Percentiles rank a stretch among this genome's conserved stretches.
phyloP scores from a whole-genome alignment of 202 grass and related monocot genomes.

The Schoenoplectus tabernaemontani region DNA sequence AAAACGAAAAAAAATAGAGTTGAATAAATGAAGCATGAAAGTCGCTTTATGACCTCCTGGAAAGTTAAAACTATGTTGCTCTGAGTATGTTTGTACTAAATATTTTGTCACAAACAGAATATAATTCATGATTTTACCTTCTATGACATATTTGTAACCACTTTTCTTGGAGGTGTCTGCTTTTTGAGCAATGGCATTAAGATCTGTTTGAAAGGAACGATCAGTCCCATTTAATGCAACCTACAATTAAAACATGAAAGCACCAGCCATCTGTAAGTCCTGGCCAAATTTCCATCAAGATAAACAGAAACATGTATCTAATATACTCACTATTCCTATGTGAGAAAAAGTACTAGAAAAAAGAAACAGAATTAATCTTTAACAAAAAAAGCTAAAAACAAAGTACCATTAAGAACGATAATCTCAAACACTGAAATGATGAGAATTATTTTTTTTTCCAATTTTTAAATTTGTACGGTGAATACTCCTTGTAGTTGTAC shows the following conservation, averaged over 20 bases:
- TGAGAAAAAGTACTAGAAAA: background rate
- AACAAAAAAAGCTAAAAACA: background rate
- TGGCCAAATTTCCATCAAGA: background rate
- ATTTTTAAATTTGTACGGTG: background rate
- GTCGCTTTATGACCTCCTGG: too few species aligned
- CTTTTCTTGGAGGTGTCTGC: constrained; percentile 5
- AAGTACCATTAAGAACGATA: too few species aligned
- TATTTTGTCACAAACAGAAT: background rate
- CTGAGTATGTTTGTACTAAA: background rate
- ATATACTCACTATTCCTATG: too few species aligned
- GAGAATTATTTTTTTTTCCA: background rate
- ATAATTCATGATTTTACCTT: background rate
- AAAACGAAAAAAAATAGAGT: too few species aligned
- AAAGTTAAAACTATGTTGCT: background rate
- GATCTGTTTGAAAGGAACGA: background rate
- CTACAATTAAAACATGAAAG: background rate
- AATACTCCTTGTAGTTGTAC: background rate
- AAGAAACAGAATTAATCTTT: too few species aligned
- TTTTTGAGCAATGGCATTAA: background rate
- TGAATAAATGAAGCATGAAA: too few species aligned
- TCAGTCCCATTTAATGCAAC: background rate
- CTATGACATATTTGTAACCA: background rate
- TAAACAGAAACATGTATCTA: background rate
- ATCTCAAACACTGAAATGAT: too few species aligned
- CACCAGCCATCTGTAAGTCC: background rate